A percentile compares a stretch with the other conserved stretches of the same genome.
Evolutionary conservation across 2,329 filamentous ascomycete species (phyloP).

Genomic region (Verticillium nubilum): DNA sequence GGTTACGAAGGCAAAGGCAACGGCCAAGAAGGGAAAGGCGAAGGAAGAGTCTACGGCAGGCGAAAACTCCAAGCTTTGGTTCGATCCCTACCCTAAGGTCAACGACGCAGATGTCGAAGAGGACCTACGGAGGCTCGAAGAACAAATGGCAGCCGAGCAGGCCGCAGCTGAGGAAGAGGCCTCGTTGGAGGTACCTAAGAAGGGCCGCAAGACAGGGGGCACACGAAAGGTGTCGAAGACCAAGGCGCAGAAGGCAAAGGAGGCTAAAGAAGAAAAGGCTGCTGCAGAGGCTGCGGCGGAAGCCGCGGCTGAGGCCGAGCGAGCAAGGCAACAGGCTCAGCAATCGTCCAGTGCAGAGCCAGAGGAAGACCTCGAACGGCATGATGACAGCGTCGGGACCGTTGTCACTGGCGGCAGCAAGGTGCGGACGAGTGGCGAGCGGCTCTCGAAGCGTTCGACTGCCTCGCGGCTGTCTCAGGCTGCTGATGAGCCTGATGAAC

Average conservation of each 20-base stretch:
- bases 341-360: neutral
- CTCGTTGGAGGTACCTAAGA: slow-evolving; percentile 43
- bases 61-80: slow-evolving; percentile 20
- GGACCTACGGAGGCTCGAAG: slow-evolving; percentile 43
- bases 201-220: slow-evolving; percentile 44
- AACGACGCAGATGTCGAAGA: slow-evolving; percentile 45
- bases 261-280: neutral
- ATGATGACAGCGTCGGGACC: slow-evolving; percentile 20
- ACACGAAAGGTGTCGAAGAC: slow-evolving; percentile 47
- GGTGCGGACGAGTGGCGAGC: slow-evolving; percentile 24
- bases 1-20: slow-evolving; percentile 19
- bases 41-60: slow-evolving; percentile 16
- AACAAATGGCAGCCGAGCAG: slow-evolving; percentile 33
- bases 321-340: neutral
- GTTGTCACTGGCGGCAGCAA: slow-evolving; percentile 18
- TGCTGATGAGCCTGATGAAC: slow-evolving; percentile 17
- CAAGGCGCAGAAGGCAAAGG: slow-evolving; percentile 34
- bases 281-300: neutral
- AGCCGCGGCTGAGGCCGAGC: neutral
- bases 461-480: slow-evolving; percentile 16
- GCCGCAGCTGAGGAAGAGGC: slow-evolving; percentile 7
- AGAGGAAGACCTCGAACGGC: neutral
- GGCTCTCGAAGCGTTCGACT: slow-evolving; percentile 23
- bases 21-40: slow-evolving; percentile 20
- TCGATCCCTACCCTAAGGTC: slow-evolving; percentile 40